phyloP scores from a whole-genome alignment of 2,329 filamentous ascomycete genomes.

The Colletotrichum tamarilloi region DNA sequence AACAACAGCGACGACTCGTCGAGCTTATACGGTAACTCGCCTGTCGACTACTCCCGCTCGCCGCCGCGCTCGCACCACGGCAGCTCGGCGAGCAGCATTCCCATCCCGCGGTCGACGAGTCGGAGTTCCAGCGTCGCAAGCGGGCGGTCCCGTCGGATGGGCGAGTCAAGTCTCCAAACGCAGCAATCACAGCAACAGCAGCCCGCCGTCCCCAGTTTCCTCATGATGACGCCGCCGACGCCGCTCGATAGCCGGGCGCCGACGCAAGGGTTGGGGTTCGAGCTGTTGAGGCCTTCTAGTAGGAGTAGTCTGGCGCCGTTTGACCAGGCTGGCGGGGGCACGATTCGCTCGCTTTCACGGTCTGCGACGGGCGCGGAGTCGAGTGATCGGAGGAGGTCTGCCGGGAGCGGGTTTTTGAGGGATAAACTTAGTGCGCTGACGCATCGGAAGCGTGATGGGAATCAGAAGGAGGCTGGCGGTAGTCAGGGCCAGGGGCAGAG shows the following conservation, averaged over 20 bases:
- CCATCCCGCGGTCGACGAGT: constrained; percentile 57
- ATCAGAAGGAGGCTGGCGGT: constrained; percentile 32
- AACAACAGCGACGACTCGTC: constrained; percentile 69
- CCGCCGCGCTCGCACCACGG: constrained; percentile 65
- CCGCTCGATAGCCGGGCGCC: constrained; percentile 42
- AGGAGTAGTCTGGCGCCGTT: constrained; percentile 39
- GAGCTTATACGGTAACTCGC: constrained; percentile 63
- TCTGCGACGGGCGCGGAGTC: constrained; percentile 35
- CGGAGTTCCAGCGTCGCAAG: constrained; percentile 65
- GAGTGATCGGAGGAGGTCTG: constrained; percentile 40
- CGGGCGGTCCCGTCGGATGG: constrained; percentile 53
- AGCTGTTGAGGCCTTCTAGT: constrained; percentile 38
- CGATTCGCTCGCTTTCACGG: constrained; percentile 35
- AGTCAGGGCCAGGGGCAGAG: constrained; percentile 7
- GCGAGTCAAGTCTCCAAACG: constrained; percentile 40
- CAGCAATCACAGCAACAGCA: constrained; percentile 4
- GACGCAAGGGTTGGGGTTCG: constrained; percentile 36
- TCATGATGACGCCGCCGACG: constrained; percentile 61
- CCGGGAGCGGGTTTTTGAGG: constrained; percentile 46
- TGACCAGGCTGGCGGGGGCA: constrained; percentile 34
- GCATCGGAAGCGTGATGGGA: constrained; percentile 38
- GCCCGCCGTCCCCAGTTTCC: constrained; percentile 50
- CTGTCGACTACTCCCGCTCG: constrained; percentile 69
- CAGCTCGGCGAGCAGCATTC: constrained; percentile 60
- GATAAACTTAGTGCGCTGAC: constrained; percentile 49